Evolutionary conservation across 805 yeast genomes (phyloP), one percentile per base, ranked within the genome.

Genomic region (Groenewaldozyma salmanticensis): DNA sequence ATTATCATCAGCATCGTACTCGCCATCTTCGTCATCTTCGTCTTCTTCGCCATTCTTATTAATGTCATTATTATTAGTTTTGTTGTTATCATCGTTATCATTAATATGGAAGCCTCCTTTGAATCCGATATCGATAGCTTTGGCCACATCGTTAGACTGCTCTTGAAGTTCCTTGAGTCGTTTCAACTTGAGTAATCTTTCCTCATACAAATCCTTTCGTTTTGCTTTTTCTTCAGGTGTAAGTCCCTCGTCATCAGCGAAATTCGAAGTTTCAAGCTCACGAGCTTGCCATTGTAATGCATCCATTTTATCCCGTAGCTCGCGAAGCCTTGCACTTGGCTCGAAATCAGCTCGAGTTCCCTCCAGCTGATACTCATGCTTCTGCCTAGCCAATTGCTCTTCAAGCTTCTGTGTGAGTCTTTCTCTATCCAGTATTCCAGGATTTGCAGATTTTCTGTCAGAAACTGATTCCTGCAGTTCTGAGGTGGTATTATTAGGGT

Each of bases 231-330:
- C 39, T 11, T 65, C 65, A 42, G 67, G 60, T 40, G 56, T 58
- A 49, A 68, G 74, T 54, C 81, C 82, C 58, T 83, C 71, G 31
- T 82, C 78, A 57, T 77, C 83, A 21, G 74, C 79, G 52, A 85
- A 87, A 49, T 86, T 92, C 17, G 83, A 81, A 74, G 77, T 79
- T 57, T 90, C 96, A 44, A 90, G 68, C 53, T 81, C 83, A 45
- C 94, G 66, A 0, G 96, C 96, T 65, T 84, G 83, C 37, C 74
- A 72, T 55, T 84, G 95, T 40, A 88, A 69, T 47, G 75, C 79
- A 44, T 83, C 94, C 95, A 86, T 86, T 55, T 80, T 74, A 52
- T 80, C 84, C 42, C 95, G 69, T 51, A 88, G 67, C 34, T 75
- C 79, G 45, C 92, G 70, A 39, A 87, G 62, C 48, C 90, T 67